Evolutionary conservation across 805 yeast genomes (phyloP), one percentile per base, ranked within the genome.

Genomic region (Kregervanrija fluxuum): DNA sequence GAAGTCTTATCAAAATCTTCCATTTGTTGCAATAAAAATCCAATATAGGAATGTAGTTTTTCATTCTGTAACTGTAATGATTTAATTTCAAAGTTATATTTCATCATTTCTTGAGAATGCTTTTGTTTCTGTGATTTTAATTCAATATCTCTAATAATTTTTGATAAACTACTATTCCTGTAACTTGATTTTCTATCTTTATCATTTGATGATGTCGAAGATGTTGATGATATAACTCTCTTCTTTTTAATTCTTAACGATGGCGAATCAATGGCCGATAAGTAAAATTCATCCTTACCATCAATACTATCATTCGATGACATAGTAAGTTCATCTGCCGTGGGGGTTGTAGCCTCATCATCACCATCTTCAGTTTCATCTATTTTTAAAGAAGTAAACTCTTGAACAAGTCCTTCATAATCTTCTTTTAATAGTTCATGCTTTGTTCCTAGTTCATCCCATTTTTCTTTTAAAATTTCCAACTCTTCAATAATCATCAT

Each of bases 21-120:
- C 11, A 38, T 70, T 47, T 74, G 71, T 52, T 77, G 81, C 40
- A 75, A 61, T 48, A 75, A 71, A 49, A 75, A 77, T 9, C 81
- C 81, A 56, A 77, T 77, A 53, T 75, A 77, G 33, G 80, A 74
- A 45, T 74, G 64, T 33, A 77, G 62, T 53, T 77, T 76, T 45
- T 77, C 82, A 55, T 75, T 76, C 54, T 77, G 80, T 43, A 76
- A 57, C 49, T 71, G 69, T 48, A 77, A 59, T 9, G 80, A 74
- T 54, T 73, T 75, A 41, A 76, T 60, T 56, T 76, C 80, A 55
- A 77, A 77, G 48, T 69, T 69, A 51, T 75, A 63, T 52, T 69
- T 74, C 56, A 69, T 71, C 50, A 75, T 65, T 48, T 76, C 80
- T 53, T 74, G 77, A 33, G 68, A 61, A 42, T 62, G 59, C 35